Percentiles rank a stretch among this genome's conserved stretches.
phyloP scores from a whole-genome alignment of 495 filamentous ascomycete species.

The Neurospora intermedia region DNA sequence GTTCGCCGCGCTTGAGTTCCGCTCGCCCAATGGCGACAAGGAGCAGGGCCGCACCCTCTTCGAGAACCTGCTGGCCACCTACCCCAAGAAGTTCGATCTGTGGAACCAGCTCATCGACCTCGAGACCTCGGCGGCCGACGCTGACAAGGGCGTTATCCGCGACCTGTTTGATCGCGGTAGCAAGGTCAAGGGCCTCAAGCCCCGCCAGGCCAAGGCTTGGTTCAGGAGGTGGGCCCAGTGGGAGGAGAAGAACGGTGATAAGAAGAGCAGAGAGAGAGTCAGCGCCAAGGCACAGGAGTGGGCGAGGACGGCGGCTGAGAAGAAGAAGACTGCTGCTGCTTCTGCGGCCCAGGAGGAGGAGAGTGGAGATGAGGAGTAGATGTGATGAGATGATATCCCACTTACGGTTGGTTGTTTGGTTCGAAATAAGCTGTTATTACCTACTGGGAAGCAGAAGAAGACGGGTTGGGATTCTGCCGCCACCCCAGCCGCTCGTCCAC shows the following conservation, averaged over 20 bases:
- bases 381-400: not conserved
- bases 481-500: not conserved
- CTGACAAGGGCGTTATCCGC: constrained; percentile 49
- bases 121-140: constrained; percentile 53
- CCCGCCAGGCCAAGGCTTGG: constrained; percentile 64
- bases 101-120: constrained; percentile 89
- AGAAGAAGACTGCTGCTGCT: constrained; percentile 11
- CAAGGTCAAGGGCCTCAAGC: constrained; percentile 56
- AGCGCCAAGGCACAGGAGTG: constrained; percentile 65
- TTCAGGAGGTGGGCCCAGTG: constrained; percentile 77
- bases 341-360: constrained; percentile 13
- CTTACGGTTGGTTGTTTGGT: not conserved
- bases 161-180: constrained; percentile 72
- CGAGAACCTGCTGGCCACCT: constrained; percentile 72
- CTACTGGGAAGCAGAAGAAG: not conserved
- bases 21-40: constrained; percentile 66
- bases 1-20: constrained; percentile 87
- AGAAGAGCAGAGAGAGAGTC: constrained; percentile 60
- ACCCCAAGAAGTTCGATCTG: constrained; percentile 78
- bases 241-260: constrained; percentile 63
- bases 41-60: constrained; percentile 93
- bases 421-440: not conserved
- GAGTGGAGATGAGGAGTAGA: constrained; percentile 10
- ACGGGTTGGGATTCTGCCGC: not conserved
- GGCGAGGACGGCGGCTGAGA: constrained; percentile 27